Percentiles rank a stretch among this genome's conserved stretches.
phyloP scores from a whole-genome alignment of 2,329 filamentous ascomycete genomes.

The Amauroascus niger region DNA sequence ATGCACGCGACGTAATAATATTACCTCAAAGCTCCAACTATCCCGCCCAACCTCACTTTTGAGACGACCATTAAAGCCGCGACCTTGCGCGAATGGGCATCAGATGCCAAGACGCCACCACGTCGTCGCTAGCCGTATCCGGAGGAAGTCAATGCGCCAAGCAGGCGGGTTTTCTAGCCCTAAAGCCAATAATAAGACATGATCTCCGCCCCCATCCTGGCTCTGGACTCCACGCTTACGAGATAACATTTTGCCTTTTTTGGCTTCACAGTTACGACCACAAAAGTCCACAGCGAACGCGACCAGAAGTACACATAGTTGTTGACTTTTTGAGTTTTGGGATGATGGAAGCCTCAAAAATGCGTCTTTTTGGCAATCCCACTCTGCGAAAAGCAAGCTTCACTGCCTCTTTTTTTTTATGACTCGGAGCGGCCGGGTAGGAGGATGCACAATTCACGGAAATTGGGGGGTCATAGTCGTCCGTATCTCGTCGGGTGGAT shows the following conservation, averaged over 20 bases:
- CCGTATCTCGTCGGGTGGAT: not conserved
- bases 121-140: not conserved
- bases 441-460: not conserved
- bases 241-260: not conserved
- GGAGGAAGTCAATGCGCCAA: constrained; percentile 2
- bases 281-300: not conserved
- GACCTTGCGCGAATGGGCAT: not conserved
- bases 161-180: not conserved
- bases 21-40: not conserved
- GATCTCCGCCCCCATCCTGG: not conserved
- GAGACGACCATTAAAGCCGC: not conserved
- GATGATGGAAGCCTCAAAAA: not conserved
- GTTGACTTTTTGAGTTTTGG: not conserved
- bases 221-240: constrained; percentile 1
- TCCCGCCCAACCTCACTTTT: not conserved
- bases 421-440: not conserved
- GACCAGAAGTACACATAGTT: not conserved
- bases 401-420: not conserved
- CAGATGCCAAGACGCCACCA: not conserved
- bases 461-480: not conserved
- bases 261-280: not conserved
- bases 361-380: not conserved
- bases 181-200: constrained; percentile 1
- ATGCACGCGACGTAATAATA: not conserved
- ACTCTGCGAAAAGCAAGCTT: no score